phyloP scores from a whole-genome alignment of 1,284 basidiomycete genomes.

The Ceratobasidium sp. region DNA sequence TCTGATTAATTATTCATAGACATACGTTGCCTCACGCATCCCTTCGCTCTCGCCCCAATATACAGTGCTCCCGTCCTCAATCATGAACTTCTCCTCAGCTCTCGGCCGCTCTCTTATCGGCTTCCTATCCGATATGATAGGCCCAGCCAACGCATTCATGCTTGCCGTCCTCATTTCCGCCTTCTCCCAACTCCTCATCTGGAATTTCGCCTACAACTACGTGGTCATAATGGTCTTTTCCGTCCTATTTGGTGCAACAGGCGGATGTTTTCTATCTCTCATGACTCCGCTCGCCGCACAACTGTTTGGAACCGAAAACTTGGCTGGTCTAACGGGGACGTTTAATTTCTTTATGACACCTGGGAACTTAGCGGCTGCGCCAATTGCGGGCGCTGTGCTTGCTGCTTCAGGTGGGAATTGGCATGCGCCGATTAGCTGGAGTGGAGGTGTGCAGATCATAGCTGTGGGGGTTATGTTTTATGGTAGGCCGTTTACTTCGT shows the following conservation, averaged over 20 bases:
- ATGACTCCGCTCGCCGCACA: constrained; percentile 47
- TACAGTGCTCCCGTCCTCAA: constrained; percentile 46
- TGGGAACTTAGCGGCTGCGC: constrained; percentile 46
- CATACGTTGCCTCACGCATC: constrained; percentile 46
- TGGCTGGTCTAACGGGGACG: constrained; percentile 48
- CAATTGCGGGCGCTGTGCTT: constrained; percentile 46
- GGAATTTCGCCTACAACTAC: constrained; percentile 49
- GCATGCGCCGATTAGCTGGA: constrained; percentile 46
- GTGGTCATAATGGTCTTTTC: constrained; percentile 47
- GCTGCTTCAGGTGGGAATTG: constrained; percentile 46
- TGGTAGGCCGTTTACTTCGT: not conserved
- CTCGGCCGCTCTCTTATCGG: constrained; percentile 47
- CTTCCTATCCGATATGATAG: constrained; percentile 47
- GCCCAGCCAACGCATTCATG: constrained; percentile 48
- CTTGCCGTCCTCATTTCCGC: constrained; percentile 47
- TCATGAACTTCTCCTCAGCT: constrained; percentile 48
- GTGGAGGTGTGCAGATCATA: constrained; percentile 45
- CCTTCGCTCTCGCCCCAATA: constrained; percentile 42
- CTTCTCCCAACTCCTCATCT: constrained; percentile 47
- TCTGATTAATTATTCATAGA: constrained; percentile 41
- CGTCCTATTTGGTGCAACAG: constrained; percentile 44
- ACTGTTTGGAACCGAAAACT: constrained; percentile 47
- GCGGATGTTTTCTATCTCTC: constrained; percentile 42
- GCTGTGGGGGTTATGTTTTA: constrained; percentile 20
- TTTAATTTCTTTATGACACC: constrained; percentile 45